Evolutionary conservation across 2,329 filamentous ascomycete genomes (phyloP).

Genomic region (Metarhizium robertsii): DNA sequence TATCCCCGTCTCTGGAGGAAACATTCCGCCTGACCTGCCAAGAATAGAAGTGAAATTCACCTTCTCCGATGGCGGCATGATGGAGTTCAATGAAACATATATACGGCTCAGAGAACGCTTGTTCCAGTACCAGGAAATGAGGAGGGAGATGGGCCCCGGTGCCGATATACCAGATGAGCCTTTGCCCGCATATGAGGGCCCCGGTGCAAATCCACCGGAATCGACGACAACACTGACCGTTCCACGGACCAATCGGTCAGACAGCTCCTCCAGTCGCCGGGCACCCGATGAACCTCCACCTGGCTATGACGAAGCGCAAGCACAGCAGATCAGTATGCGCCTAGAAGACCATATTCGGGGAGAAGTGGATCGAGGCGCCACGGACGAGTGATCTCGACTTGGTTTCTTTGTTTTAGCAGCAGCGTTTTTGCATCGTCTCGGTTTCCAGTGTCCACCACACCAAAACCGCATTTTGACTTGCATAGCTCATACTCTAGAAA

Average conservation of each 20-base stretch:
- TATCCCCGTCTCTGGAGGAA: slow-evolving; percentile 73
- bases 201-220: slow-evolving; percentile 23
- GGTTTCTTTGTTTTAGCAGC: background rate
- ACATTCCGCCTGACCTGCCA: slow-evolving; percentile 64
- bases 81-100: slow-evolving; percentile 76
- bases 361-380: slow-evolving; percentile 53
- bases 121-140: slow-evolving; percentile 69
- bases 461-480: background rate
- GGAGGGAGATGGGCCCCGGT: slow-evolving; percentile 54
- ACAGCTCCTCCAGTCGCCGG: slow-evolving; percentile 27
- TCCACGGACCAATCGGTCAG: slow-evolving; percentile 21
- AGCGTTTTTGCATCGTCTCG: background rate
- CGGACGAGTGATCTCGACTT: slow-evolving; percentile 15
- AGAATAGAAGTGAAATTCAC: slow-evolving; percentile 74
- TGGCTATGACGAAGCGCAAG: slow-evolving; percentile 84
- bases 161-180: slow-evolving; percentile 72
- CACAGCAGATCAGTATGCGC: slow-evolving; percentile 48
- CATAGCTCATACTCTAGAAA: background rate
- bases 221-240: slow-evolving; percentile 15
- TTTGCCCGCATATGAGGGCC: slow-evolving; percentile 74
- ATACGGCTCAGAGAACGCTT: slow-evolving; percentile 78
- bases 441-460: background rate
- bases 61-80: slow-evolving; percentile 93
- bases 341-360: slow-evolving; percentile 64
- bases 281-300: slow-evolving; percentile 72